phyloP scores from a whole-genome alignment of 2,329 filamentous ascomycete species.

The Colletotrichum nymphaeae region DNA sequence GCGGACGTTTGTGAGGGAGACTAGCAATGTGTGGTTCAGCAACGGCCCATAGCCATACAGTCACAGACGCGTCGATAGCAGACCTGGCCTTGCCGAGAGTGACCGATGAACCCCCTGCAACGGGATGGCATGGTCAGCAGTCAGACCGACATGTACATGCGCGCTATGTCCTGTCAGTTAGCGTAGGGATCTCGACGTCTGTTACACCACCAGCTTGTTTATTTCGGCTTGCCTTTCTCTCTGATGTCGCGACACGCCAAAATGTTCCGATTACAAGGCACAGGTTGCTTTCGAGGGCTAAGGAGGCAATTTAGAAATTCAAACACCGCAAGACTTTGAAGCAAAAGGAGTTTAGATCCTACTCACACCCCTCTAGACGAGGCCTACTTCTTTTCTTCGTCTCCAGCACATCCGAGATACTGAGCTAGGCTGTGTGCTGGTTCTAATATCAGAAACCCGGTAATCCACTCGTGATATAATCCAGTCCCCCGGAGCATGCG shows the following conservation, averaged over 20 bases:
- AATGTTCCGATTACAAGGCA: not conserved
- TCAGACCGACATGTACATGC: conserved; percentile 23
- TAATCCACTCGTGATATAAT: not conserved
- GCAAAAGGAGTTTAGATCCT: not conserved
- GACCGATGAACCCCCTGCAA: not conserved
- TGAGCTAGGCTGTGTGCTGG: not conserved
- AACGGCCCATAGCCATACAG: not conserved
- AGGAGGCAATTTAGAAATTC: not conserved
- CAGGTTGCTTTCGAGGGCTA: not conserved
- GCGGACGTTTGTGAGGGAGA: not conserved
- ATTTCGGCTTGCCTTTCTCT: not conserved
- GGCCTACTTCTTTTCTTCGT: not conserved
- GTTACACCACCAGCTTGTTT: not conserved
- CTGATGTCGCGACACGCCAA: not conserved
- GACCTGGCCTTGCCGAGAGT: not conserved
- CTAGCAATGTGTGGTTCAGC: not conserved
- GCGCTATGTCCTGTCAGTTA: not conserved
- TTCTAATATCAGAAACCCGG: not conserved
- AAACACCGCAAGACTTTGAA: not conserved
- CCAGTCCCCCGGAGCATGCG: not conserved
- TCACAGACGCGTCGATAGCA: not conserved
- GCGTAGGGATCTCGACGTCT: not conserved
- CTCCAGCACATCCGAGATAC: not conserved
- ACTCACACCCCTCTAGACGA: conserved; percentile 10
- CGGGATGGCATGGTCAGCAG: not conserved